Percentiles rank a stretch among this genome's conserved stretches.
Conservation (phyloP, 345 rosid genomes). For the Passiflora organensis region DNA sequence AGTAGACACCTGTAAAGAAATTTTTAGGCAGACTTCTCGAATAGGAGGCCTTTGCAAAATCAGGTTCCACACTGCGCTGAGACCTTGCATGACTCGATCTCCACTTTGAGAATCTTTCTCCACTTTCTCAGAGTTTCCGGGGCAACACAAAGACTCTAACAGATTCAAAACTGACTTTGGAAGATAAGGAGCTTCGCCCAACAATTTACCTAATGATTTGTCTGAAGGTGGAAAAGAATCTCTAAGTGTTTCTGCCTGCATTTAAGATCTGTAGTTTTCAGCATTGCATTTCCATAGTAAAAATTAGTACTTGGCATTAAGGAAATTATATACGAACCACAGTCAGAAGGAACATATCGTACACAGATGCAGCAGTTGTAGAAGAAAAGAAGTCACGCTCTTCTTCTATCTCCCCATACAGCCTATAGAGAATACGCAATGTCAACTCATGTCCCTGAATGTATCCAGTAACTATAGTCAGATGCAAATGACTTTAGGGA, state of each 20-base stretch:
- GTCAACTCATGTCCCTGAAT: slow-evolving; percentile 99
- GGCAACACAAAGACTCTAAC: slow-evolving; percentile 76
- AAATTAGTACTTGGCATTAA: slow-evolving; percentile 10
- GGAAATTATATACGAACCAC: slow-evolving; percentile 55
- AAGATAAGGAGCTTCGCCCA: slow-evolving; percentile 84
- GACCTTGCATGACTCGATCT: slow-evolving; percentile 97
- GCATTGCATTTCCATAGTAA: background rate
- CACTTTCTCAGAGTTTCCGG: slow-evolving; percentile 48
- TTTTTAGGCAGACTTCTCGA: slow-evolving; percentile 76
- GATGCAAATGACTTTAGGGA: slow-evolving; percentile 17
- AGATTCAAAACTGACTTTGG: slow-evolving; percentile 77
- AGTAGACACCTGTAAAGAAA: slow-evolving; percentile 81
- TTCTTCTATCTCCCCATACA: slow-evolving; percentile 91
- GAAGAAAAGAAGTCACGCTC: slow-evolving; percentile 92
- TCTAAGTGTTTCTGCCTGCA: slow-evolving; percentile 88
- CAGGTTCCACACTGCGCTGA: slow-evolving; percentile 87
- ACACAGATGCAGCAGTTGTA: slow-evolving; percentile 80
- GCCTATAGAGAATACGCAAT: slow-evolving; percentile 88
- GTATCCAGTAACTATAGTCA: slow-evolving; percentile 36
- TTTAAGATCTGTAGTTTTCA: slow-evolving; percentile 6
- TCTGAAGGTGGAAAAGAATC: slow-evolving; percentile 98
- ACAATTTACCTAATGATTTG: slow-evolving; percentile 88
- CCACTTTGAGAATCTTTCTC: slow-evolving; percentile 69
- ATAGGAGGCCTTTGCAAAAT: slow-evolving; percentile 81
- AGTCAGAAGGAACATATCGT: slow-evolving; percentile 65